Base-by-base conservation (phyloP, 495 filamentous ascomycete species). In the Penicillium ochrochloron region DNA sequence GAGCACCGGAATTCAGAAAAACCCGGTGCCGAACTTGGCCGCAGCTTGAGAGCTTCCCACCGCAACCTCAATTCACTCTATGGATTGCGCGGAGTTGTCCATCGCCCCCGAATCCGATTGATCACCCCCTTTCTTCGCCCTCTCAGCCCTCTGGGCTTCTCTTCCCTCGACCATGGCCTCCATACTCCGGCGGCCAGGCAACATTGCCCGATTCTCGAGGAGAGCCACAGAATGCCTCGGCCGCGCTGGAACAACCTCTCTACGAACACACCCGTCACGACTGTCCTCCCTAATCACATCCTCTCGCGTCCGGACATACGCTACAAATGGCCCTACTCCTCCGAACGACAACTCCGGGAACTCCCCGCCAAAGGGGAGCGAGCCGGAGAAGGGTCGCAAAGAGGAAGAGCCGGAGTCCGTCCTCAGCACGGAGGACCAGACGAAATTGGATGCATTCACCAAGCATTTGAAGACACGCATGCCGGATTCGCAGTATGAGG, bases 181-280 rank as follows among this genome's bases (percentile, higher is more conserved):
- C 73, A 72, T 89, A 69, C 78, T 91, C 64, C 86, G 88, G 70
- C 86, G 85, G 75, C 85, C 89, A 72, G 83, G 85, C 76, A 81
- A 84, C 76, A 73, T 90, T 75, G 84, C 86, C 75, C 83, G 86
- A 75, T 78, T 86, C 73, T 84, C 86, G 69, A 84, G 78, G 74
- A 79, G 78, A 62, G 82, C 82, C 65, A 67, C 85, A 64, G 78
- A 82, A 61, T 73, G 71, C 56, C 67, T 83, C 44, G 57, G 77
- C 58, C 81, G 80, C 65, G 74, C 80, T 62, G 75, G 68, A 60
- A 76, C 78, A 54, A 74, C 72, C 33, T 70, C 75, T 59, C 53
- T 78, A 70, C 71, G 67, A 70, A 54, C 72, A 60, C 60, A 77
- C 55, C 69, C 71, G 21, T 77, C 80, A 19, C 73, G 73, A 60